These are phyloP conservation scores for Macrocybe sp. DNA, from an alignment of 1,284 basidiomycete genomes.

Conservation along the genomic window DNA sequence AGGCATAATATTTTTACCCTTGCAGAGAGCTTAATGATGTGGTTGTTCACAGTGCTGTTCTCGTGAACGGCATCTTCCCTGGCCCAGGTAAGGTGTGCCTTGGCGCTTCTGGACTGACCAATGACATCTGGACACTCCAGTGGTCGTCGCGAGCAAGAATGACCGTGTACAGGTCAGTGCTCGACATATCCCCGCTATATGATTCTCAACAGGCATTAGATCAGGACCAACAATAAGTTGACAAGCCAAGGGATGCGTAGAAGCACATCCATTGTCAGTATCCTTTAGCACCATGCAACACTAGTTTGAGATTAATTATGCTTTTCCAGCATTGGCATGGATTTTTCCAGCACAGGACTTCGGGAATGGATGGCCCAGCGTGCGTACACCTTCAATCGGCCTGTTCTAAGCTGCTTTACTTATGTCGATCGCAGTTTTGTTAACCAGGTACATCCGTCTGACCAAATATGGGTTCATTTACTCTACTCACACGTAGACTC, in stretches of 20 bases:
- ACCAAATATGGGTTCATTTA: too few relatives aligned
- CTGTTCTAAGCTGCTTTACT: background rate
- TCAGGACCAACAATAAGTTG: conserved; percentile 14
- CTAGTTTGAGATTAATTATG: background rate
- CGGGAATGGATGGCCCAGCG: conserved; percentile 26
- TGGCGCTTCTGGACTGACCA: background rate
- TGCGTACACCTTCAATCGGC: conserved; percentile 4
- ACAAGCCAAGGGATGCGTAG: conserved; percentile 17
- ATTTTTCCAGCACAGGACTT: conserved; percentile 23
- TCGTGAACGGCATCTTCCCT: conserved; percentile 9
- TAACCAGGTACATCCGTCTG: conserved; percentile 6
- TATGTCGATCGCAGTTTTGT: conserved; percentile 7
- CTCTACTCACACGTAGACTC: too few relatives aligned
- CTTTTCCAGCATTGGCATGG: conserved; percentile 26
- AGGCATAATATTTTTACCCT: background rate
- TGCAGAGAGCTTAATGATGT: background rate
- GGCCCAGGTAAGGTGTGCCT: conserved; percentile 3
- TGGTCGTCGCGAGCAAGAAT: conserved; percentile 11
- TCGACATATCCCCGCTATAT: too few relatives aligned
- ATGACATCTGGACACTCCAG: background rate
- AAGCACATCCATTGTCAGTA: conserved; percentile 21
- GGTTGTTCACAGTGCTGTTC: conserved; percentile 7
- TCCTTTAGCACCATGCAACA: background rate
- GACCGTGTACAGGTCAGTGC: conserved; percentile 7
- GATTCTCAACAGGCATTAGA: background rate